Evolutionary conservation across 2,329 filamentous ascomycete genomes (phyloP), one percentile per base, ranked within the genome.

Genomic region (Aspergillus viridinutans): DNA sequence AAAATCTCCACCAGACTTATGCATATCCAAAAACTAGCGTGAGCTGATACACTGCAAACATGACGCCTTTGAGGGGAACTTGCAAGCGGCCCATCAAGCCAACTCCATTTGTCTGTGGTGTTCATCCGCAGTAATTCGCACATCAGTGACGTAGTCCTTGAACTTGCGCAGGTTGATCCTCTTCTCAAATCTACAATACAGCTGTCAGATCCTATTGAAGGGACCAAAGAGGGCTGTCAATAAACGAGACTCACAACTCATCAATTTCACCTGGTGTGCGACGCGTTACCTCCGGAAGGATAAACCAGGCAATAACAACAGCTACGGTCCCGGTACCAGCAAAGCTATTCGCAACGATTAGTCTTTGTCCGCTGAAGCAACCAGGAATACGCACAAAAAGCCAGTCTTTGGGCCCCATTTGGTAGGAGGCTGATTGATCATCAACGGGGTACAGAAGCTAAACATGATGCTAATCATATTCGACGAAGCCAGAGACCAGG

Each of bases 201-300:
- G 6, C 20, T n/a, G 10, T 49, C 8, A 23, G 1, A 10, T 23
- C 2, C 7, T 20, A 7, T 49, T 1, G 2, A 38, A 26, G 29
- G 0, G 28, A 49, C 6, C 23, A 8, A n/a, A 21, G 12, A n/a
- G 17, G 14, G 49, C 52, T 8, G 4, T 4, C 25, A 17, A 28
- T 7, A 53, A 25, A 3, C 17, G 43, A n/a, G 12, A 69, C 75
- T 65, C 63, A 72, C 70, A 72, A 61, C 48, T 68, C 62, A 67
- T 83, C 80, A 59, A 84, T 79, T 61, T 83, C 80, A 40, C 69
- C 74, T 1, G 78, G 72, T 6, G 70, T 79, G 29, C 80, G 68
- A 2, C 77, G 78, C 61, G 78, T 79, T 61, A 81, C 82, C 62
- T 85, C 82, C 0, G 82, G 82, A 0, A 84, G 70, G 25, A 74